phyloP scores from a whole-genome alignment of 768 basidiomycete genomes.

The Leccinum variicolor region DNA sequence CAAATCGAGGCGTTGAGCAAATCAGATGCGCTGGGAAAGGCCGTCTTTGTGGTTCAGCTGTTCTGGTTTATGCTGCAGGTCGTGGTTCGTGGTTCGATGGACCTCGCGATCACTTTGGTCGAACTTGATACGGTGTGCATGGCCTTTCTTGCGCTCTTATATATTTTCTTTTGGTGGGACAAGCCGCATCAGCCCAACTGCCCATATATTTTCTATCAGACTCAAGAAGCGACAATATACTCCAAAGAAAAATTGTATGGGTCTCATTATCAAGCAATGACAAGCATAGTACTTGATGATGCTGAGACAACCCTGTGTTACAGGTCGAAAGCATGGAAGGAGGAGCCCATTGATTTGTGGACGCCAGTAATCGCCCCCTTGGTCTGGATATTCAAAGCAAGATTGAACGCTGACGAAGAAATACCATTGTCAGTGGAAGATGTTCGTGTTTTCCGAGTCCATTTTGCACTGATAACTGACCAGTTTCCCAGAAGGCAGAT shows the following conservation, averaged over 20 bases:
- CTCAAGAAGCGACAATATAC: not conserved
- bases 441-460: not conserved
- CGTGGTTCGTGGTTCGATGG: not conserved
- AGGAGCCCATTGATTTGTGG: not conserved
- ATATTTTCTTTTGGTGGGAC: conserved; percentile 2
- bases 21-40: not conserved
- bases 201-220: not conserved
- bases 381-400: not conserved
- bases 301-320: not conserved
- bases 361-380: not conserved
- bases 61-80: not conserved
- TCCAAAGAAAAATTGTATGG: not conserved
- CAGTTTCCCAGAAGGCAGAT: not conserved
- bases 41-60: not conserved
- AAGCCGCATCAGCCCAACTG: not conserved
- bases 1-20: not conserved
- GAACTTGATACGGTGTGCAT: conserved; percentile 4
- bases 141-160: not conserved
- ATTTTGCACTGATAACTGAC: not conserved
- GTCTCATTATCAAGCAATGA: not conserved
- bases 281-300: not conserved
- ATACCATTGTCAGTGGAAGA: not conserved
- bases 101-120: not conserved
- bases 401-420: not conserved
- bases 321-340: not conserved